Evolutionary conservation across 768 basidiomycete species (phyloP).

Genomic region (Lentinula aciculospora): DNA sequence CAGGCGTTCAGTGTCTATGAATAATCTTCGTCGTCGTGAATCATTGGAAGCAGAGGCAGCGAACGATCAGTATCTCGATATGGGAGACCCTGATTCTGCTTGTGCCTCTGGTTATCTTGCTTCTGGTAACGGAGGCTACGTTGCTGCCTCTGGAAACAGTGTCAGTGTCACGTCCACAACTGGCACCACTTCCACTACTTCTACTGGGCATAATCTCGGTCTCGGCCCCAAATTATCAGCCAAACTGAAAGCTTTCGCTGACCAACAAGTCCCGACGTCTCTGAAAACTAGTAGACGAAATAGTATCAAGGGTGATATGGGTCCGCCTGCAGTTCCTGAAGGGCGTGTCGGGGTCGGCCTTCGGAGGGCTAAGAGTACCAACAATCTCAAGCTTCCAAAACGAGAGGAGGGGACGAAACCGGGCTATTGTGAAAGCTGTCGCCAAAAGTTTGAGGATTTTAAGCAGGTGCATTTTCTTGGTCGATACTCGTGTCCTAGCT

Average conservation of each 20-base stretch:
- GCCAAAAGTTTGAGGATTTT: constrained; percentile 86
- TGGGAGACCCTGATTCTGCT: constrained; percentile 42
- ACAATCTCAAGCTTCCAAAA: constrained; percentile 66
- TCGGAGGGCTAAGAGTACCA: constrained; percentile 77
- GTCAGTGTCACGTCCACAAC: constrained; percentile 89
- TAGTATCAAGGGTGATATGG: constrained; percentile 43
- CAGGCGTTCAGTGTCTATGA: constrained; percentile 71
- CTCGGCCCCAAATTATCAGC: constrained; percentile 43
- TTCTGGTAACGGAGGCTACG: constrained; percentile 54
- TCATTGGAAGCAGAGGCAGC: constrained; percentile 34
- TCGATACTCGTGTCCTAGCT: constrained; percentile 1
- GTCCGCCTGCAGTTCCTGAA: constrained; percentile 60
- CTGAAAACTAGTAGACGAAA: constrained; percentile 35
- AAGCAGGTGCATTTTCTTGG: constrained; percentile 48
- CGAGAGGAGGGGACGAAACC: constrained; percentile 87
- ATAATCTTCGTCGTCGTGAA: constrained; percentile 58
- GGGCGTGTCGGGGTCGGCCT: constrained; percentile 33
- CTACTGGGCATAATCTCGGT: constrained; percentile 38
- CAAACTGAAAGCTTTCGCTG: constrained; percentile 37
- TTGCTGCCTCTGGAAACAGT: constrained; percentile 94
- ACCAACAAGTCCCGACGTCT: constrained; percentile 64
- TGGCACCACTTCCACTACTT: constrained; percentile 70
- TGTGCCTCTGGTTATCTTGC: constrained; percentile 69
- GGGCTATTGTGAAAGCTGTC: constrained; percentile 97
- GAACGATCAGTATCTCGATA: constrained; percentile 36